Base-by-base conservation (phyloP, 2,329 filamentous ascomycete genomes). In the Paecilomyces fulvus region DNA sequence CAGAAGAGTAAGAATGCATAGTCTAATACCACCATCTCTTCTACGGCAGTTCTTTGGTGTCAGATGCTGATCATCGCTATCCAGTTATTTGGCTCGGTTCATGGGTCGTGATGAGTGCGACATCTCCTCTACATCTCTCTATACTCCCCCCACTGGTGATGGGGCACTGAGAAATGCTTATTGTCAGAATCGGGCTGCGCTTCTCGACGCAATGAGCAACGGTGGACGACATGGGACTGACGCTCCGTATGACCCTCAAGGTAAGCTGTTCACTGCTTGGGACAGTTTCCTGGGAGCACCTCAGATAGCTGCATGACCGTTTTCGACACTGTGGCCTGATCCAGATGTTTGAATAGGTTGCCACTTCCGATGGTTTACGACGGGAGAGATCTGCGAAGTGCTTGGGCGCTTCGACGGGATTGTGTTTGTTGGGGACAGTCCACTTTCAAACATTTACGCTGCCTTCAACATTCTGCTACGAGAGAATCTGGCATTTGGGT, bases 391-490 rank as follows among this genome's bases (percentile, higher is more conserved):
- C 49, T 78, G 76, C 61, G 73, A 74, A 63, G 75, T 77, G 20
- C 66, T 78, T 25, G 68, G 72, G 54, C 70, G 73, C 43, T 77
- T 77, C 58, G 72, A 74, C 51, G 64, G 66, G 17, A 57, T 78
- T 5, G 59, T 72, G 17, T 78, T 78, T 56, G 59, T 77, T 49
- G 75, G 75, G 23, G 75, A 78, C 56, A 64, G 71, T 48, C 63
- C 69, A 30, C 64, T 75, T 14, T 66, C 69, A 53, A 65, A 70
- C 37, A 67, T 76, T 50, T 78, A 78, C 60, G 68, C 70, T n/a
- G 75, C 71, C 25, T 70, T 78, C 59, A 77, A 77, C 59, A 71
- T 77, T 50, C 68, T 78, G 8, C 63, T 78, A 1, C 70, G 73
- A 30, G 68, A 74, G 59, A 67, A 78, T 53, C 61, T 77, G 25